Percentiles rank a stretch among this genome's conserved stretches.
Conservation (phyloP, 805 yeast species). For the Metschnikowia noctiluminum region DNA sequence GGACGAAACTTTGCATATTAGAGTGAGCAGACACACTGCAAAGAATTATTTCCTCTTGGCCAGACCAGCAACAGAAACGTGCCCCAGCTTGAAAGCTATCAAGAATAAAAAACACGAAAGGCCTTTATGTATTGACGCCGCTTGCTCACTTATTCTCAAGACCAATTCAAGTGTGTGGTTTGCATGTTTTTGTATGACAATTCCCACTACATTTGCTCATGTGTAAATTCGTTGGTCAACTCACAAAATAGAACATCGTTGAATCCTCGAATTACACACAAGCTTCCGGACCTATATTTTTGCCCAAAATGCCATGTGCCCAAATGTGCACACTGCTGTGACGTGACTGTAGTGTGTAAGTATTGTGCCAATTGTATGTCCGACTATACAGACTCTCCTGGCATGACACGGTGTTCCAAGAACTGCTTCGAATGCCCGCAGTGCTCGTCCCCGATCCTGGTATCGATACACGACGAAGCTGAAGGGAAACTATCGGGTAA, state of each 20-base stretch:
- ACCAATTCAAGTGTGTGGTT: not conserved
- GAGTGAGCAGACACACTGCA: no score
- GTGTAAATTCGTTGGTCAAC: constrained; percentile 6
- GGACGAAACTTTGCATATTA: no score
- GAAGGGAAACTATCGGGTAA: constrained; percentile 9
- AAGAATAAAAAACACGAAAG: not conserved
- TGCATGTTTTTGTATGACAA: constrained; percentile 9
- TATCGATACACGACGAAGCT: constrained; percentile 19
- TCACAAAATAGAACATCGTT: not conserved
- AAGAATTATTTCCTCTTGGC: no score
- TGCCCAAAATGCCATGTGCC: constrained; percentile 37
- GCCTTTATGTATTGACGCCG: not conserved
- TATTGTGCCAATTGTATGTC: constrained; percentile 38
- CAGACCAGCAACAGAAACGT: not conserved
- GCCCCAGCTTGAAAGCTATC: not conserved
- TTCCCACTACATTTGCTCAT: constrained; percentile 15
- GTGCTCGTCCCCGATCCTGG: constrained; percentile 28
- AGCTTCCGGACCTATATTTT: constrained; percentile 27
- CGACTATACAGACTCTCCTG: constrained; percentile 27
- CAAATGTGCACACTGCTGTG: constrained; percentile 27
- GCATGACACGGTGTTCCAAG: constrained; percentile 27
- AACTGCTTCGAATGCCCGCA: constrained; percentile 41
- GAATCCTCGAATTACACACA: constrained; percentile 8
- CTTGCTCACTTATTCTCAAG: not conserved
- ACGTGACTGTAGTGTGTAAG: constrained; percentile 24